Evolutionary conservation across 306 rosid species (phyloP), one percentile per base, ranked within the genome.

Genomic region (Lupinus albus): DNA sequence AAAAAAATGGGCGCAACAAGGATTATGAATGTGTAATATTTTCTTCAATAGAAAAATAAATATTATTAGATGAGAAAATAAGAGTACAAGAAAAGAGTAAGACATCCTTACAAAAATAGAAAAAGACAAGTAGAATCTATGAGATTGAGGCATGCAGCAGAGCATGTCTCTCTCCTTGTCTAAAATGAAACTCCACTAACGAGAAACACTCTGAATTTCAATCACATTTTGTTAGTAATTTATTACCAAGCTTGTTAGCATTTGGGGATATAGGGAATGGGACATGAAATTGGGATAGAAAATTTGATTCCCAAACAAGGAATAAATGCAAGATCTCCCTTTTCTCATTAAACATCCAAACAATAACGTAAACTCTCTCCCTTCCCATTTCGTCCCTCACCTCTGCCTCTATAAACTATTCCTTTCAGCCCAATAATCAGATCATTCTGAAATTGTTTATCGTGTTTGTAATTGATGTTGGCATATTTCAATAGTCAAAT

Each of bases 261-360:
- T 42, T 73, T 41, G 36, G 46, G 52, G 46, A 12, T 49, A 41
- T 15, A 64, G 16, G 39, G 32, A 53, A 39, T 11, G 58, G 4
- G 44, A 3, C 52, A 18, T 9, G 54, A 55, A 42, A 68, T 18
- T 54, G 14, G 46, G 45, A 68, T 15, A 6, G 6, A 21, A 35
- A 35, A 56, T 57, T 35, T 65, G 44, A 63, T 57, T 76, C 66
- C 44, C 71, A 76, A 61, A 44, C 30, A 41, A 68, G 46, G 12
- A 69, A 62, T 10, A 71, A 45, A 44, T 18, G 61, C 76, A 54
- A 42, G 4, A 4, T 11, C 48, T 44, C 71, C 38, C n/a, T 41
- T 54, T 53, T 61, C 28, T 35, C 20, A 15, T 48, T 20, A 41
- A 68, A 49, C 33, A 51, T 61, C 52, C 59, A 60, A 55, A 67